Percentiles rank a stretch among this genome's conserved stretches.
Conservation (phyloP, 2,329 filamentous ascomycete genomes). For the Dothideomycetes sp. region DNA sequence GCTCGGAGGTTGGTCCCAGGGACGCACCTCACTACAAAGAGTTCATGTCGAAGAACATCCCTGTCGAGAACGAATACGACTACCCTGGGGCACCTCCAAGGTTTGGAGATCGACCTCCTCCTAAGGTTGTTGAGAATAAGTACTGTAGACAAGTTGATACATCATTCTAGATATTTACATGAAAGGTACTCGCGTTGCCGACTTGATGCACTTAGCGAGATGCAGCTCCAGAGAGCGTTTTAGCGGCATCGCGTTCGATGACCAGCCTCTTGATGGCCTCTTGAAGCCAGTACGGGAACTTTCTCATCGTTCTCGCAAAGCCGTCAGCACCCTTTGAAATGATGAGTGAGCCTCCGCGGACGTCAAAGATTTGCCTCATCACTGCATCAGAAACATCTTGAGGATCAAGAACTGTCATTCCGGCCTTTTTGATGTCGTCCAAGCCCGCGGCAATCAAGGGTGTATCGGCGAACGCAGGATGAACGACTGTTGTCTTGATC, state of each 20-base stretch:
- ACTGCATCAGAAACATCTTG: slow-evolving; percentile 34
- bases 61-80: slow-evolving; percentile 14
- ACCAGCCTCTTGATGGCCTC: slow-evolving; percentile 4
- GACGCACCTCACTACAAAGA: slow-evolving; percentile 19
- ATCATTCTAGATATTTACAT: no score
- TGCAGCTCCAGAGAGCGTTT: no score
- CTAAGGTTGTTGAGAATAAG: no score
- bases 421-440: slow-evolving; percentile 24
- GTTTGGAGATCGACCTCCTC: slow-evolving; percentile 9
- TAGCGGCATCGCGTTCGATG: no score
- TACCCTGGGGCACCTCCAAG: slow-evolving; percentile 8
- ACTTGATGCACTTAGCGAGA: no score
- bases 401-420: slow-evolving; percentile 29
- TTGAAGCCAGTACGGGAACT: slow-evolving; percentile 15
- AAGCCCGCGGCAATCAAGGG: slow-evolving; percentile 30
- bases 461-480: slow-evolving; percentile 35
- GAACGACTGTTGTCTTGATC: slow-evolving; percentile 35
- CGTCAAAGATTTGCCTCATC: slow-evolving; percentile 34
- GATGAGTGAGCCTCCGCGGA: slow-evolving; percentile 33
- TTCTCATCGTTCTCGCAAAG: slow-evolving; percentile 9
- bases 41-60: slow-evolving; percentile 24
- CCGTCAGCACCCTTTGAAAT: slow-evolving; percentile 20
- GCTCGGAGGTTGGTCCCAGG: slow-evolving; percentile 4
- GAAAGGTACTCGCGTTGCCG: no score
- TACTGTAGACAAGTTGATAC: no score